Evolutionary conservation across 1,139 yeast species (phyloP), one percentile per base, ranked within the genome.

Genomic region (Sugiyamaella sp.): DNA sequence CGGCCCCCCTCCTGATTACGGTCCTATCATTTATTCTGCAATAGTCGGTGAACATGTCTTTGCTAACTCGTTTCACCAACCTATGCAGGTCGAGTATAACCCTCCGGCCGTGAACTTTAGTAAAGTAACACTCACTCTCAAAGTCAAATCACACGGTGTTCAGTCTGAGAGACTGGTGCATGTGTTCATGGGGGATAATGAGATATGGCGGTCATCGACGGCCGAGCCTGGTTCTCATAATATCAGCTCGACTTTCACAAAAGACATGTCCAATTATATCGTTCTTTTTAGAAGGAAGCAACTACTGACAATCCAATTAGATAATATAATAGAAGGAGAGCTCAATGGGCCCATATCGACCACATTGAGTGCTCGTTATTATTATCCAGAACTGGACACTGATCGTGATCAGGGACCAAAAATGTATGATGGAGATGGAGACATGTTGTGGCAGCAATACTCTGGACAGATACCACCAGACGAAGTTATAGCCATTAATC

Each of bases 141-240:
- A 80, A 48, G 82, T 86, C 2, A 71, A 79, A 6, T 82, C 82
- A 2, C 74, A 71, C 42, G 93, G 95, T 9, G 78, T 81, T 12
- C 96, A 89, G 67, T 88, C 80, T 63, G 96, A 89, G 66, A 75
- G 96, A 54, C 74, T 89, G 62, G 87, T 85, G 12, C 88, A 87
- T 64, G 68, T 89, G 22, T 85, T 79, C 63, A 67, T 89, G 27
- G 80, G 80, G 51, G 87, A 84, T 21, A 76, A 78, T 14, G 88
- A 87, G 61, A 70, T 89, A 27, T 89, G 96, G 96, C 77, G 96
- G 67, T 84, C 95, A 0, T 84, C 93, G 1, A 89, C 96, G 1
- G 83, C 87, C 19, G 96, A 89, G 69, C 96, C 96, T 0, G 80
- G 82, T 57, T 76, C 80, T 49, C 69, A 72, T 16, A 64, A 63